Conservation (phyloP, 108 stramenopile genomes). For the Fistulifera pelliculosa region DNA sequence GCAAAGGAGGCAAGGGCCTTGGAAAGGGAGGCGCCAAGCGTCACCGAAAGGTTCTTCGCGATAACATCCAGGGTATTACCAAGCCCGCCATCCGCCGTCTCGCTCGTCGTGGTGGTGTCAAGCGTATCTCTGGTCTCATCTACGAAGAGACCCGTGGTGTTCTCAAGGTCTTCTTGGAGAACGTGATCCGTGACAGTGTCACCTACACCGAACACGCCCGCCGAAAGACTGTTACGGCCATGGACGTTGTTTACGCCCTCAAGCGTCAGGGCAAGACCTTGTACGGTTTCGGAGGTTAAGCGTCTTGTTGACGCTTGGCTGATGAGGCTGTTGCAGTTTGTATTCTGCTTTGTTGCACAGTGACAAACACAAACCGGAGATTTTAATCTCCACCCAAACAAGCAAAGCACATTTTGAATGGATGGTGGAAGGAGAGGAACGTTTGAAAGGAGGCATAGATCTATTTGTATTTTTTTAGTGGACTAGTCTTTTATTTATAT, state of each 20-base stretch:
- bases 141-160: constrained; percentile 94
- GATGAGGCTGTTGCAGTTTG: background rate
- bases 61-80: constrained; percentile 99
- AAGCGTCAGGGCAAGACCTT: constrained; percentile 98
- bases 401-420: constrained; percentile 16
- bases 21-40: constrained; percentile 96
- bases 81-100: constrained; percentile 99
- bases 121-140: constrained; percentile 99
- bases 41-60: constrained; percentile 96
- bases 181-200: constrained; percentile 82
- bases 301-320: constrained; percentile 42
- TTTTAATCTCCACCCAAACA: constrained; percentile 27
- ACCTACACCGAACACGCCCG: constrained; percentile 92
- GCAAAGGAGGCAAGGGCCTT: constrained; percentile 87
- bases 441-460: too few species aligned
- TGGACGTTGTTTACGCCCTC: constrained; percentile 94
- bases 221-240: constrained; percentile 88
- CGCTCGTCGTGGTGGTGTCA: constrained; percentile 98
- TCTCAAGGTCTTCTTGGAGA: constrained; percentile 86
- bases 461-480: too few species aligned
- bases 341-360: background rate
- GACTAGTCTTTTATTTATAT: too few species aligned
- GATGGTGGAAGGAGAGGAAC: too few species aligned
- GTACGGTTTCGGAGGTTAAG: constrained; percentile 95
- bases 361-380: constrained; percentile 18